A percentile compares a stretch with the other conserved stretches of the same genome.
Evolutionary conservation across 2,329 filamentous ascomycete genomes (phyloP).

Genomic region (Alternaria rosae): DNA sequence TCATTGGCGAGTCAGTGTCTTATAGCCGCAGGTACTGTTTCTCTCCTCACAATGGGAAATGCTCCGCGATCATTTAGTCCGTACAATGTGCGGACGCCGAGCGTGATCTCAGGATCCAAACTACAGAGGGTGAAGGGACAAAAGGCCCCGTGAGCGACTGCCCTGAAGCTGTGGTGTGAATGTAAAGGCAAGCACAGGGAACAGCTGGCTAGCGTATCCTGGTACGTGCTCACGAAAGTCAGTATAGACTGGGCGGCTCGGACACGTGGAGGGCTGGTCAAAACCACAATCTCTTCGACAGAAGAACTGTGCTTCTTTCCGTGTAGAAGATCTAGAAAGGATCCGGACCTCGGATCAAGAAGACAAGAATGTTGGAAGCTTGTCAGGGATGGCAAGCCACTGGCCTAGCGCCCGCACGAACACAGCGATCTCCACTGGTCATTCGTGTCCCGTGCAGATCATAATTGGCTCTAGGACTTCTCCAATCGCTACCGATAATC

Average conservation of each 20-base stretch:
- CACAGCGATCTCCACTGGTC: constrained; percentile 1
- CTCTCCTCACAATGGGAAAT: not conserved
- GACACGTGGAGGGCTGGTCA: not conserved
- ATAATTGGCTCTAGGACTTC: not conserved
- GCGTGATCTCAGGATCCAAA: not conserved
- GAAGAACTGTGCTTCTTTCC: not conserved
- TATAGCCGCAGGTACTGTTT: not conserved
- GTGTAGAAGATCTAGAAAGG: not conserved
- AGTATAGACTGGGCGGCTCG: not conserved
- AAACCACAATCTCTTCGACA: not conserved
- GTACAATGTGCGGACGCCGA: not conserved
- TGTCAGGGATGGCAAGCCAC: not conserved
- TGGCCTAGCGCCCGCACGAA: constrained; percentile 6
- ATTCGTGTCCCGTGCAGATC: constrained; percentile 5
- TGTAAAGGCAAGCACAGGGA: not conserved
- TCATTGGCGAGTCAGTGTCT: not conserved
- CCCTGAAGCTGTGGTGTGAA: not conserved
- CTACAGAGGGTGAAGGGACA: not conserved
- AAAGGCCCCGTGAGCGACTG: not conserved
- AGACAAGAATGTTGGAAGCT: not conserved
- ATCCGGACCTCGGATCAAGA: not conserved
- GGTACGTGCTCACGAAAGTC: not conserved
- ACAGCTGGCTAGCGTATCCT: not conserved
- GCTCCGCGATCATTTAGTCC: not conserved
- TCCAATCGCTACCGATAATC: not conserved